These are phyloP conservation scores for Phaeosphaeria sp. DNA, from an alignment of 2,329 filamentous ascomycete genomes.

Conservation along the genomic window DNA sequence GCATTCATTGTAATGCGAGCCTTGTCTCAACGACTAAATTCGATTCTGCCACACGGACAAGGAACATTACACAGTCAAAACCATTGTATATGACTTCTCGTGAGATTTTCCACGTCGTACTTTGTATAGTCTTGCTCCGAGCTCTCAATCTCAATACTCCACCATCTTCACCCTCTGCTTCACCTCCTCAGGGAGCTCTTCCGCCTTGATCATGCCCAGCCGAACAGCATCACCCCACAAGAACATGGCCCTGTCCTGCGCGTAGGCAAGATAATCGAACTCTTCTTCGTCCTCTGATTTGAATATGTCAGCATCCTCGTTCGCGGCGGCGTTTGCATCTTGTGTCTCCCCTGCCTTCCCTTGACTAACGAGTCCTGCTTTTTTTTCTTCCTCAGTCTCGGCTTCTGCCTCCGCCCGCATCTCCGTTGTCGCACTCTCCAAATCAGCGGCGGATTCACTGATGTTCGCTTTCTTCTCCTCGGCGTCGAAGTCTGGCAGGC, in stretches of 20 bases:
- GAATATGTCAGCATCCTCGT: slow-evolving; percentile 45
- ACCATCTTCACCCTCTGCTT: slow-evolving; percentile 71
- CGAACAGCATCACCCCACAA: slow-evolving; percentile 91
- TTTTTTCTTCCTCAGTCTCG: slow-evolving; percentile 14
- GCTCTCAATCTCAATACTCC: slow-evolving; percentile 57
- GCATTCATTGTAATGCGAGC: background rate
- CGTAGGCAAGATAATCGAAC: slow-evolving; percentile 92
- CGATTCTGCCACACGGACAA: background rate
- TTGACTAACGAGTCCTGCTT: slow-evolving; percentile 35
- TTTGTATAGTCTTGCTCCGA: background rate
- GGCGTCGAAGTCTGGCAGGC: slow-evolving; percentile 62
- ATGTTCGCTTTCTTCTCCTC: slow-evolving; percentile 20
- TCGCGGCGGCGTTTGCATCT: slow-evolving; percentile 30
- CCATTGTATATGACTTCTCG: background rate
- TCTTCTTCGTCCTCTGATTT: slow-evolving; percentile 66
- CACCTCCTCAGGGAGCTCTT: slow-evolving; percentile 78
- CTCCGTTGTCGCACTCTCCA: slow-evolving; percentile 36
- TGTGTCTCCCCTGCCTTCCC: slow-evolving; percentile 29
- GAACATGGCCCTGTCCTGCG: slow-evolving; percentile 88
- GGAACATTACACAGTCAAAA: background rate
- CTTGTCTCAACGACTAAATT: no score
- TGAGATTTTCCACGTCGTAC: background rate
- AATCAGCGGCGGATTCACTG: slow-evolving; percentile 29
- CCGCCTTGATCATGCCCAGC: slow-evolving; percentile 74
- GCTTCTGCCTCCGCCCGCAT: slow-evolving; percentile 23